phyloP scores from a whole-genome alignment of 495 filamentous ascomycete genomes.

The Xylaria castorea region DNA sequence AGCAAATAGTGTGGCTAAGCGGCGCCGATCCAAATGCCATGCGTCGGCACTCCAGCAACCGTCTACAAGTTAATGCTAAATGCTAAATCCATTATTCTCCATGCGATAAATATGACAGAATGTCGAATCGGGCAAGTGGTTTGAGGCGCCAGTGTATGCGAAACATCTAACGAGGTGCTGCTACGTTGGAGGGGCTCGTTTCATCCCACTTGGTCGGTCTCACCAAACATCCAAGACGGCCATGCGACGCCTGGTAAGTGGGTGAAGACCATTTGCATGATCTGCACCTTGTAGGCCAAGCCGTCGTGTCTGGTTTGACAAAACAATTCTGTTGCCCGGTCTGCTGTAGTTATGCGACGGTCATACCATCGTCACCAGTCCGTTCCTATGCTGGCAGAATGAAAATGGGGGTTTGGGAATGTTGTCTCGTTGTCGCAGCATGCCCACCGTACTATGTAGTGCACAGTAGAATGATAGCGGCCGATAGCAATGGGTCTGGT shows the following conservation, averaged over 20 bases:
- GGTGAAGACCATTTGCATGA: conserved; percentile 10
- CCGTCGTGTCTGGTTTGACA: conserved; percentile 3
- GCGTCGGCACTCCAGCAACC: not conserved
- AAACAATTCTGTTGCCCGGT: not conserved
- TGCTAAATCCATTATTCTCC: not conserved
- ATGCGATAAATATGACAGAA: not conserved
- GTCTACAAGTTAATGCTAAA: not conserved
- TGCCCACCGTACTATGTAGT: not conserved
- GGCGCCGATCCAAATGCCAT: not conserved
- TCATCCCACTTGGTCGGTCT: conserved; percentile 22
- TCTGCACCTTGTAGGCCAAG: conserved; percentile 16
- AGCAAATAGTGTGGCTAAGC: not conserved
- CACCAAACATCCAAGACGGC: conserved; percentile 6
- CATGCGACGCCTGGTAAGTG: conserved; percentile 7
- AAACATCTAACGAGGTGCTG: conserved; percentile 12
- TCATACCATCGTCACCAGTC: not conserved
- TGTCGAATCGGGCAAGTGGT: conserved; percentile 22
- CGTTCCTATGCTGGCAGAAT: not conserved
- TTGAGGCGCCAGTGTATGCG: conserved; percentile 12
- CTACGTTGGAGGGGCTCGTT: conserved; percentile 15
- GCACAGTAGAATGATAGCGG: conserved; percentile 1
- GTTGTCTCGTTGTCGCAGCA: not conserved
- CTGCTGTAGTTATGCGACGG: not conserved
- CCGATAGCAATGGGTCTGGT: not conserved
- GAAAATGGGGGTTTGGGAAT: not conserved